Evolutionary conservation across 2,329 filamentous ascomycete genomes (phyloP).

Genomic region (Venturiaceae sp.): DNA sequence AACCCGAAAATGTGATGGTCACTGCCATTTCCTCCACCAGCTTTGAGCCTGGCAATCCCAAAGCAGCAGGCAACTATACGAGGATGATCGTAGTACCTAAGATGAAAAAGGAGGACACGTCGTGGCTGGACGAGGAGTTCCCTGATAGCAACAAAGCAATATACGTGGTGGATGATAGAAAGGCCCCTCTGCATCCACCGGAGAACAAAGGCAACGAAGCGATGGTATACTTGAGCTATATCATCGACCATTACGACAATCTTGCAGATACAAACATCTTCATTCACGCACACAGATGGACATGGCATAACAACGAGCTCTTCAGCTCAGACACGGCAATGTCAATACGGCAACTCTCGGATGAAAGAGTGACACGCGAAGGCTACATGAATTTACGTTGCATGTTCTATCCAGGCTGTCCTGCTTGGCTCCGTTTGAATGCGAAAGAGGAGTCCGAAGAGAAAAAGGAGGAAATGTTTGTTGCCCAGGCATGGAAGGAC

Average conservation of each 20-base stretch:
- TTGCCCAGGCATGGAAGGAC: conserved; percentile 36
- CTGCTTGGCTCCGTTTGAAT: conserved; percentile 42
- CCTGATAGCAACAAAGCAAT: conserved; percentile 32
- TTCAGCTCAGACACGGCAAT: conserved; percentile 32
- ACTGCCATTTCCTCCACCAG: neutral
- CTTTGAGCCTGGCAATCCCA: neutral
- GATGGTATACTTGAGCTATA: conserved; percentile 51
- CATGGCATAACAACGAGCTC: conserved; percentile 50
- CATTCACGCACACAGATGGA: conserved; percentile 48
- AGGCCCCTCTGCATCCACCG: conserved; percentile 38
- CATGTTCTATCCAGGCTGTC: conserved; percentile 45
- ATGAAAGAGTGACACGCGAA: conserved; percentile 34
- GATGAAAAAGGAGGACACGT: conserved; percentile 39
- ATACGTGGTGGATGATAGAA: conserved; percentile 38
- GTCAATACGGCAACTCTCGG: conserved; percentile 35
- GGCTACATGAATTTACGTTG: conserved; percentile 48
- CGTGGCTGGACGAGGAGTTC: conserved; percentile 45
- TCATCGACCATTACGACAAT: conserved; percentile 51
- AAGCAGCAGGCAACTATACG: conserved; percentile 38
- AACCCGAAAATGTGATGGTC: neutral
- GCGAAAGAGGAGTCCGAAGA: conserved; percentile 20
- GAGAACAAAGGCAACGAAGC: conserved; percentile 54
- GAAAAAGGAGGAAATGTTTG: conserved; percentile 34
- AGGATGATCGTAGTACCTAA: conserved; percentile 45
- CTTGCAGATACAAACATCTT: conserved; percentile 52